phyloP scores from a whole-genome alignment of 2,329 filamentous ascomycete genomes.

The Ophidiomyces ophidiicola region DNA sequence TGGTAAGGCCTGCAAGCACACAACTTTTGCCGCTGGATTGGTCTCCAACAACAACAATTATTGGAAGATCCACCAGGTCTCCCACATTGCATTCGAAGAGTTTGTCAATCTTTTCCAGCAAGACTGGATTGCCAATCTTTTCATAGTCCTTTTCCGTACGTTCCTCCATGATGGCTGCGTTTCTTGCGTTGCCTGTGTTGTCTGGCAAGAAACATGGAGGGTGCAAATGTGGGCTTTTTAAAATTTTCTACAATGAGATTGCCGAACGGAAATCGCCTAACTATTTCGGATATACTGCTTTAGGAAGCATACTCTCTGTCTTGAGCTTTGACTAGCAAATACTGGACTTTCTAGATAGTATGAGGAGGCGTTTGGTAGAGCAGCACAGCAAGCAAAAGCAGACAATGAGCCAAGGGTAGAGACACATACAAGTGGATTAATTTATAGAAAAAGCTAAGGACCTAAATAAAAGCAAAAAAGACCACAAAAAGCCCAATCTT shows the following conservation, averaged over 20 bases:
- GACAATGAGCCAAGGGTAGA: neutral
- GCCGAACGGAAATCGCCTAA: neutral
- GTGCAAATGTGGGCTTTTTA: neutral
- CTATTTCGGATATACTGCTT: too few relatives aligned
- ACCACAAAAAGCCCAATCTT: constrained; percentile 9
- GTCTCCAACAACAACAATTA: constrained; percentile 15
- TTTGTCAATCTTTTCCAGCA: constrained; percentile 27
- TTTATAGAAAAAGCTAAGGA: constrained; percentile 4
- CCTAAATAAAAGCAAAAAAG: constrained; percentile 8
- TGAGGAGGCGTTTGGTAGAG: neutral
- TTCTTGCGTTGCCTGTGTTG: neutral
- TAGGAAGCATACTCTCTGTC: too few relatives aligned
- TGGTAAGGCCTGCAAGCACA: constrained; percentile 15
- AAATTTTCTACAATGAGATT: too few relatives aligned
- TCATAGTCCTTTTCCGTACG: neutral
- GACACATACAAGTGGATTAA: constrained; percentile 8
- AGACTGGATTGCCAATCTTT: constrained; percentile 29
- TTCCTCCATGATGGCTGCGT: constrained; percentile 5
- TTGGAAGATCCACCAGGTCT: constrained; percentile 23
- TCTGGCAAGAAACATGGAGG: too few relatives aligned
- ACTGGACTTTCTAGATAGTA: too few relatives aligned
- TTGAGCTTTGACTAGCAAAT: too few relatives aligned
- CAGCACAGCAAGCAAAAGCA: neutral
- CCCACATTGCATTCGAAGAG: constrained; percentile 27
- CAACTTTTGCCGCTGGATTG: constrained; percentile 17